These are phyloP conservation scores for Fraxinus angustifolia DNA, from an alignment of 305 asterid genomes.

Conservation along the genomic window DNA sequence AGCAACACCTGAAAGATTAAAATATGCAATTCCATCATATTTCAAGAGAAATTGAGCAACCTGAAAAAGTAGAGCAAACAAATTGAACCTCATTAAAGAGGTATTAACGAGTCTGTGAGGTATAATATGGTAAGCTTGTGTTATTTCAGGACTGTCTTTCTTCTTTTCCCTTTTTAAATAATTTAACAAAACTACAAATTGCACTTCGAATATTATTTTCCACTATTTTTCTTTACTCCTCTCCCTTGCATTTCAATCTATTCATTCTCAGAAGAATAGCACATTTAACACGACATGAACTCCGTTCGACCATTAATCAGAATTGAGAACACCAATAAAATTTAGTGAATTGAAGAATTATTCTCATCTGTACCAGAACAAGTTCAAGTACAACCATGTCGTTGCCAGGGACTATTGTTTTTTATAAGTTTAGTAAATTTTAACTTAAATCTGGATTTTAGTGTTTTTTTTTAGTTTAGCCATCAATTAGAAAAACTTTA, in stretches of 20 bases:
- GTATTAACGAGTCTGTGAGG: background rate
- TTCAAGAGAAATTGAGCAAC: background rate
- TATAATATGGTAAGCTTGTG: background rate
- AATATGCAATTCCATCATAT: background rate
- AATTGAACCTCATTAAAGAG: background rate
- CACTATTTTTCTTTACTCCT: background rate
- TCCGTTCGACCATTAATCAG: background rate
- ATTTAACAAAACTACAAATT: background rate
- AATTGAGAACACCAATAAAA: background rate
- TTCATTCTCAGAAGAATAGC: background rate
- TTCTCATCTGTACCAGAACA: background rate
- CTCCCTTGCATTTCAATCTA: background rate
- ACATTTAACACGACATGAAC: background rate
- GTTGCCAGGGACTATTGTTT: too few species aligned
- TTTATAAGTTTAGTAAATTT: too few species aligned
- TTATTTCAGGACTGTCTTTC: background rate
- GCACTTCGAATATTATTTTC: background rate
- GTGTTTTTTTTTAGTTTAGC: too few species aligned
- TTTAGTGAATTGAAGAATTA: background rate
- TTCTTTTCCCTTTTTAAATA: background rate
- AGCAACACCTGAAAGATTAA: slow-evolving; percentile 63
- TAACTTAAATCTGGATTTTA: too few species aligned
- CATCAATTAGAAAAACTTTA: too few species aligned
- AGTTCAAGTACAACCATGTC: background rate
- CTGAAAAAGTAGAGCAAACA: background rate